Percentiles rank a stretch among this genome's conserved stretches.
Conservation (phyloP, 345 rosid species). For the Citrus medica region DNA sequence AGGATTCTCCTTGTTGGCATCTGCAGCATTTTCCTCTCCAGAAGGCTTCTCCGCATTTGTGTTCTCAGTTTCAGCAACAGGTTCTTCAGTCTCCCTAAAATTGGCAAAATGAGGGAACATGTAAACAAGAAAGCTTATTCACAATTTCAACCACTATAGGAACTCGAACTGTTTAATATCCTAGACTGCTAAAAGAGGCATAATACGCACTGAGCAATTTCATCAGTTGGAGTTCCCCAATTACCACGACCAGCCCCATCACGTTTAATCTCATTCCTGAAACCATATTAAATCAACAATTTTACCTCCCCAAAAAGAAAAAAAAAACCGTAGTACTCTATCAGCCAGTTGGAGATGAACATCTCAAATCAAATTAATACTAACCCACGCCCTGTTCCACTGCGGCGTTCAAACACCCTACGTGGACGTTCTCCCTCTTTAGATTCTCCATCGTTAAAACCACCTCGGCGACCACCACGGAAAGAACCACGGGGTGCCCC, state of each 20-base stretch:
- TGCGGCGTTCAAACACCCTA: slow-evolving; percentile 72
- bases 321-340: background rate
- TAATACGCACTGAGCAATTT: slow-evolving; percentile 56
- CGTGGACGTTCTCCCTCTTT: slow-evolving; percentile 77
- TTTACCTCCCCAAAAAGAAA: background rate
- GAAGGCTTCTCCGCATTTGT: slow-evolving; percentile 51
- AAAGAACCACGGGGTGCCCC: slow-evolving; percentile 57
- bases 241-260: slow-evolving; percentile 93
- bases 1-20: slow-evolving; percentile 68
- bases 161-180: background rate
- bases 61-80: slow-evolving; percentile 48
- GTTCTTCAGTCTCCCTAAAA: slow-evolving; percentile 67
- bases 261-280: slow-evolving; percentile 76
- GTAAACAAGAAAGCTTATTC: background rate
- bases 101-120: slow-evolving; percentile 11
- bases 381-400: slow-evolving; percentile 96
- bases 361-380: slow-evolving; percentile 24
- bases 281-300: background rate
- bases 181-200: background rate
- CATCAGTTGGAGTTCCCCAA: slow-evolving; percentile 90
- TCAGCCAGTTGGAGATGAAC: background rate
- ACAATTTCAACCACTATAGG: background rate
- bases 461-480: slow-evolving; percentile 82
- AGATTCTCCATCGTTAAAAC: slow-evolving; percentile 54
- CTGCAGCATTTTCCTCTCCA: slow-evolving; percentile 58